phyloP scores from a whole-genome alignment of 306 rosid species.

The Senna siamea region DNA sequence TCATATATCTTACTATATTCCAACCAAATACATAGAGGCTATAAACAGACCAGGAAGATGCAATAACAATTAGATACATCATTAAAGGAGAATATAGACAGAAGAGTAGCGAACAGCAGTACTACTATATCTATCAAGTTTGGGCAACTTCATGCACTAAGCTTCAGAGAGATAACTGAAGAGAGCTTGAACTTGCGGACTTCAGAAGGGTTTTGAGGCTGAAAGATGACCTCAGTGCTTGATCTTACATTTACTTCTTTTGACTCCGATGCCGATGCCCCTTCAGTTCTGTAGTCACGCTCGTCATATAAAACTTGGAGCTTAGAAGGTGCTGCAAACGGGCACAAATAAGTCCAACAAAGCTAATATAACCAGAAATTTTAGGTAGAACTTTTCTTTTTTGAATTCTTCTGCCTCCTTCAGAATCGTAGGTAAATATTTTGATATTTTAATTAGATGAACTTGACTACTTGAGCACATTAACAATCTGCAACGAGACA shows the following conservation, averaged over 20 bases:
- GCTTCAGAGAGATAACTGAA: constrained; percentile 66
- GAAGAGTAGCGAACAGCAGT: not conserved
- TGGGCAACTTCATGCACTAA: constrained; percentile 62
- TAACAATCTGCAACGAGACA: constrained; percentile 13
- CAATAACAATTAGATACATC: not conserved
- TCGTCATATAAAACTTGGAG: constrained; percentile 73
- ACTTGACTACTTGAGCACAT: not conserved
- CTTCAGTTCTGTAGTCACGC: constrained; percentile 81
- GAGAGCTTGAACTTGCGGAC: constrained; percentile 75
- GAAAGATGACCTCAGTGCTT: constrained; percentile 76
- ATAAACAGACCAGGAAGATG: not conserved
- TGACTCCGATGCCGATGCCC: constrained; percentile 67
- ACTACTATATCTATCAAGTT: constrained; percentile 3
- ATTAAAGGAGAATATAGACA: not conserved
- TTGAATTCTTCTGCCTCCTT: constrained; percentile 28
- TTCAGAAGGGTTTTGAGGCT: constrained; percentile 59
- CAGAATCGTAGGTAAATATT: constrained; percentile 2
- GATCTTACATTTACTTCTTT: constrained; percentile 78
- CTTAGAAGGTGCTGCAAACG: constrained; percentile 74
- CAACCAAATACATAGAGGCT: not conserved
- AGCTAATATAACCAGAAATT: constrained; percentile 14
- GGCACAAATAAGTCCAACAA: constrained; percentile 26
- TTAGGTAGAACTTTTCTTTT: not conserved
- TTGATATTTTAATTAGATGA: constrained; percentile 7
- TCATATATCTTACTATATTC: not conserved